Percentiles rank a stretch among this genome's conserved stretches.
Evolutionary conservation across 305 asterid species (phyloP).

Genomic region (Rubia balearica): DNA sequence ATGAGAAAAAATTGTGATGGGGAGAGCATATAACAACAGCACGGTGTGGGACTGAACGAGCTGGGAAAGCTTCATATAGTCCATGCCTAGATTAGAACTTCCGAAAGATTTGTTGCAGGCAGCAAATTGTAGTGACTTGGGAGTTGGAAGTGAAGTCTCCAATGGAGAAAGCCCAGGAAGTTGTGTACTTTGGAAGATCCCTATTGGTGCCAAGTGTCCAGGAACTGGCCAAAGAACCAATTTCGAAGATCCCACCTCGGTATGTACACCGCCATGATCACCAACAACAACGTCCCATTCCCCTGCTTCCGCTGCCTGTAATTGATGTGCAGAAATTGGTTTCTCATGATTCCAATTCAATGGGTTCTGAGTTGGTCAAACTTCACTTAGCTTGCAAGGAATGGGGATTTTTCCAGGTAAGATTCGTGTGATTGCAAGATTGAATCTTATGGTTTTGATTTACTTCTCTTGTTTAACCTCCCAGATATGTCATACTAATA

Average conservation of each 20-base stretch:
- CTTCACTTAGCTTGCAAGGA: slow-evolving; percentile 39
- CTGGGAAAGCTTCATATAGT: no score
- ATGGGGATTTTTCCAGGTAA: slow-evolving; percentile 45
- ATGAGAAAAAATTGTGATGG: no score
- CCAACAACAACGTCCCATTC: slow-evolving; percentile 14
- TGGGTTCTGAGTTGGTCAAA: slow-evolving; percentile 23
- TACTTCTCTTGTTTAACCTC: no score
- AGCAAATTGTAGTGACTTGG: no score
- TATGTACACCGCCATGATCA: slow-evolving; percentile 21
- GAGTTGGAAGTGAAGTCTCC: neutral
- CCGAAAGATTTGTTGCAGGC: neutral
- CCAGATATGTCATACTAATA: no score
- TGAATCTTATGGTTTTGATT: neutral
- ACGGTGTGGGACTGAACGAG: no score
- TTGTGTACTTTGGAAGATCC: slow-evolving; percentile 36
- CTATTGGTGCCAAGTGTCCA: slow-evolving; percentile 42
- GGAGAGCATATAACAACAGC: no score
- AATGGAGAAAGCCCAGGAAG: slow-evolving; percentile 15
- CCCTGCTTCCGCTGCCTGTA: slow-evolving; percentile 9
- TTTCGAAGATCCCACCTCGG: slow-evolving; percentile 25
- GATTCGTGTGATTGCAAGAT: neutral
- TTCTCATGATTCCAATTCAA: slow-evolving; percentile 11
- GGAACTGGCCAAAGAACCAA: slow-evolving; percentile 27
- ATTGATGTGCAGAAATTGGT: slow-evolving; percentile 26
- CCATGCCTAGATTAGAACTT: no score